Evolutionary conservation across 2,329 filamentous ascomycete genomes (phyloP), one percentile per base, ranked within the genome.

Genomic region (Lachnellula hyalina): DNA sequence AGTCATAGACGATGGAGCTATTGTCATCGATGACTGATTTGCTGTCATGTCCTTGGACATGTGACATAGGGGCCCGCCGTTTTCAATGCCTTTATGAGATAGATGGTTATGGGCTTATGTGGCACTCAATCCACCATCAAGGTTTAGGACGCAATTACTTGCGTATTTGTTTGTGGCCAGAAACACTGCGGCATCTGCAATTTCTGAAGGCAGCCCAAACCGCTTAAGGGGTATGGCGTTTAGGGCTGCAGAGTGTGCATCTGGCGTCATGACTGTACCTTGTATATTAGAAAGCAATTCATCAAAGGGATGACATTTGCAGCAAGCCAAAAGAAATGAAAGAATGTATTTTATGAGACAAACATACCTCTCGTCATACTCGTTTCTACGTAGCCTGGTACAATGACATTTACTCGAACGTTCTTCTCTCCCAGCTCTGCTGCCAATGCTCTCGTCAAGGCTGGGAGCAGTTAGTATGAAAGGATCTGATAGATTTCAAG

Each of bases 91-190:
- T 28, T 47, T 47, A 44, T 25, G 41, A 44, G 19, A 44, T 19
- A 15, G 41, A 44, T 23, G 41, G 12, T 44, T 23, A 42, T 42
- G 12, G 15, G 34, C 51, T 77, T 68, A 88, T 50, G 73, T 63
- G 49, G 87, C 88, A 70, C 87, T 91, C 62, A 95, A 70, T 1
- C 91, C 91, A 15, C 91, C 91, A 71, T 96, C 91, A 28, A 96
- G 77, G 69, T 92, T 94, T 50, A 96, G 76, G 49, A 92, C 79
- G 69, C 89, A 94, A 62, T 95, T 95, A 70, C 93, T 93, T 53
- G 90, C 88, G 72, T 93, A 96, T 59, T 81, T 75, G 70, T 94
- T 96, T 47, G 79, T 78, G 32, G 83, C 86, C 15, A 96, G 77
- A 70, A 95, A 96, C 28, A 86, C 67, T 47, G 87, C 89, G 52